phyloP scores from a whole-genome alignment of 2,329 filamentous ascomycete species.

The Fusarium caatingaense region DNA sequence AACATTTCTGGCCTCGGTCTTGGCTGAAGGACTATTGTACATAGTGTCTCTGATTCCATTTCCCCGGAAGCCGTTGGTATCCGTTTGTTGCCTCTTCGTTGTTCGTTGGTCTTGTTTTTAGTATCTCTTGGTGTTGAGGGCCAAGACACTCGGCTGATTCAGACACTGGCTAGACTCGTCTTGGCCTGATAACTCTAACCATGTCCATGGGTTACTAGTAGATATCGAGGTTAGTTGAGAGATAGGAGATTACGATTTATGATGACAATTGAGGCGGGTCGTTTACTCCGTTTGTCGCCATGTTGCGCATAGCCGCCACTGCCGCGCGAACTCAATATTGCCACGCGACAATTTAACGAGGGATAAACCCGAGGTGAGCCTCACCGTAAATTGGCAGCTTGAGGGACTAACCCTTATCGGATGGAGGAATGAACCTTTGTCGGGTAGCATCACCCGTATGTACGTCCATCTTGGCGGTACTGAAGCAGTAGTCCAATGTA shows the following conservation, averaged over 20 bases:
- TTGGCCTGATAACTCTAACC: conserved; percentile 4
- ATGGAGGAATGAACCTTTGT: neutral
- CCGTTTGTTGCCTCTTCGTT: neutral
- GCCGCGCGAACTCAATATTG: neutral
- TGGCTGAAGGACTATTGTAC: neutral
- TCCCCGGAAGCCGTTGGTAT: neutral
- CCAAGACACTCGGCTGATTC: neutral
- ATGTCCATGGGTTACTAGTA: neutral
- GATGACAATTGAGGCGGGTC: neutral
- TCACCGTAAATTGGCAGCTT: neutral
- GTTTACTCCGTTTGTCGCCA: neutral
- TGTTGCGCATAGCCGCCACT: neutral
- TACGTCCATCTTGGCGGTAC: neutral
- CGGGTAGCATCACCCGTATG: neutral
- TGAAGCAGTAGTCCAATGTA: neutral
- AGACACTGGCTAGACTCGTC: neutral
- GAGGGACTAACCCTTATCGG: neutral
- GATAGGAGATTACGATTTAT: neutral
- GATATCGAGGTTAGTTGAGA: neutral
- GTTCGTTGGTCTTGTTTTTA: neutral
- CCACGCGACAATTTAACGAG: neutral
- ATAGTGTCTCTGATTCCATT: neutral
- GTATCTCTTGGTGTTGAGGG: neutral
- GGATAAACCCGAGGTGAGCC: neutral
- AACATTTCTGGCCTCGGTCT: neutral